Evolutionary conservation across 805 yeast species (phyloP).

Genomic region (Candida yuanshanica): DNA sequence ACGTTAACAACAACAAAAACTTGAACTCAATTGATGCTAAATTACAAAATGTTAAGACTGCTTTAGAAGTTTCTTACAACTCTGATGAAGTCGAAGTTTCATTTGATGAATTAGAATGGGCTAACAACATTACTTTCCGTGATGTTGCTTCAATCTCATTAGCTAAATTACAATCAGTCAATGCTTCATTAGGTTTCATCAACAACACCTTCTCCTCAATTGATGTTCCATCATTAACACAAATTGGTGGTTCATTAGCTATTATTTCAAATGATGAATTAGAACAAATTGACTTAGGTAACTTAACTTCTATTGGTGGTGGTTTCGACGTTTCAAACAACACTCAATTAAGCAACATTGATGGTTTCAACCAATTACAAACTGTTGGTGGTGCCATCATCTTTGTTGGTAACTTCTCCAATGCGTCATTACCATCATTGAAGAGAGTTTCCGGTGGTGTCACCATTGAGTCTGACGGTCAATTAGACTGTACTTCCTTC

Average conservation of each 20-base stretch:
- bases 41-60: conserved; percentile 65
- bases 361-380: conserved; percentile 68
- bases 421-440: conserved; percentile 71
- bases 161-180: conserved; percentile 61
- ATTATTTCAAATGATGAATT: conserved; percentile 70
- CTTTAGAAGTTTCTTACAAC: conserved; percentile 79
- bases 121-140: conserved; percentile 83
- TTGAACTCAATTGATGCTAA: conserved; percentile 68
- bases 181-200: conserved; percentile 78
- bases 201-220: conserved; percentile 59
- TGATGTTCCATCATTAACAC: conserved; percentile 46
- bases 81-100: conserved; percentile 66
- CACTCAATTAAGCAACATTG: conserved; percentile 57
- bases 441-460: conserved; percentile 90
- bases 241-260: conserved; percentile 78
- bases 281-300: conserved; percentile 59
- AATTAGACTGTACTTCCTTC: conserved; percentile 77
- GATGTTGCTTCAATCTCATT: conserved; percentile 70
- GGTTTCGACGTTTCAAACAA: conserved; percentile 90
- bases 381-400: conserved; percentile 85
- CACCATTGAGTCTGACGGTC: conserved; percentile 66
- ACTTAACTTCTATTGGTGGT: conserved; percentile 78
- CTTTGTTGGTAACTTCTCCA: conserved; percentile 73
- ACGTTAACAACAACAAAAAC: conserved; percentile 88
- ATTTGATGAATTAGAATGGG: conserved; percentile 71